phyloP scores from a whole-genome alignment of 83 land plant species.

The Picea abies region DNA sequence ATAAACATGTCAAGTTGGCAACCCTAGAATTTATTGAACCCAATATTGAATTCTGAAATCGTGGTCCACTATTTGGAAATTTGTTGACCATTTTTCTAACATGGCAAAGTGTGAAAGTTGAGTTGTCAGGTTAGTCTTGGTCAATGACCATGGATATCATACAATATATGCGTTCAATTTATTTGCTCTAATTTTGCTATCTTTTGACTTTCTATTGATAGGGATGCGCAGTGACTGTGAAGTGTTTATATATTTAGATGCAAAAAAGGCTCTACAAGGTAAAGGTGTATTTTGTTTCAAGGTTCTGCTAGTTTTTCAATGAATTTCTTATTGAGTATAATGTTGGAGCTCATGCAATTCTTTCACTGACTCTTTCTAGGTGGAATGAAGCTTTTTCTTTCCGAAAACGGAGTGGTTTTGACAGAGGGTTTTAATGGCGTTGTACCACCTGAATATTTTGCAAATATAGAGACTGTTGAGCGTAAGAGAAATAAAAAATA shows the following conservation, averaged over 20 bases:
- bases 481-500: background rate
- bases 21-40: background rate
- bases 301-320: background rate
- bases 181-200: background rate
- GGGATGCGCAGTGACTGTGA: slow-evolving; percentile 82
- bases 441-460: slow-evolving; percentile 73
- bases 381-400: slow-evolving; percentile 81
- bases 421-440: slow-evolving; percentile 92
- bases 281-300: background rate
- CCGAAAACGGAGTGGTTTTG: slow-evolving; percentile 81
- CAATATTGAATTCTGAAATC: background rate
- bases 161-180: background rate
- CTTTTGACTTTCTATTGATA: slow-evolving; percentile 18
- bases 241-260: slow-evolving; percentile 76
- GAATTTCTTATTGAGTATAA: background rate
- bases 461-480: slow-evolving; percentile 48
- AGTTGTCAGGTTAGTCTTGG: background rate
- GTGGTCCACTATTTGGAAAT: no score
- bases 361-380: slow-evolving; percentile 36
- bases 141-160: background rate
- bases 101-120: background rate
- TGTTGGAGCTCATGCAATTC: background rate
- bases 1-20: background rate
- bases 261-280: slow-evolving; percentile 84
- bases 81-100: no score